phyloP scores from a whole-genome alignment of 192 early-diverging fungal species.

The Backusella luteola region DNA sequence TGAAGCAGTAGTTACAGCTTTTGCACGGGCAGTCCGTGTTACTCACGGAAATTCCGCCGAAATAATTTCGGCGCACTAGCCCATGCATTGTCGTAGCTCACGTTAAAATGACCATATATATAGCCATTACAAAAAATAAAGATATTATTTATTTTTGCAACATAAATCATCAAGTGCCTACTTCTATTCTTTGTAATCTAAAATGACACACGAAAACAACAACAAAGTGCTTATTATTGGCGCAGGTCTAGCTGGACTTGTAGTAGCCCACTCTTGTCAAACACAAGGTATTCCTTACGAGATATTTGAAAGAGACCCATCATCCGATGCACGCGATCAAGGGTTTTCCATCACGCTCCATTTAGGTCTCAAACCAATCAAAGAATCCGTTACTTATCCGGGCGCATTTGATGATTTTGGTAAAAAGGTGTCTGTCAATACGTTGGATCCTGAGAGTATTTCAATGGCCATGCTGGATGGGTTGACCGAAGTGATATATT shows the following conservation, averaged over 20 bases:
- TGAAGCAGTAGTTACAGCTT: too few species aligned
- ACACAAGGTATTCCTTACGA: slow-evolving; percentile 15
- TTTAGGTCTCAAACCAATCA: not conserved
- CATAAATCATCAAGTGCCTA: not conserved
- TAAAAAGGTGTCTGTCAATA: slow-evolving; percentile 10
- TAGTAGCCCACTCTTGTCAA: slow-evolving; percentile 10
- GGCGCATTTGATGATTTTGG: not conserved
- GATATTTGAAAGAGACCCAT: slow-evolving; percentile 24
- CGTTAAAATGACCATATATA: too few species aligned
- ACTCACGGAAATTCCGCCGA: too few species aligned
- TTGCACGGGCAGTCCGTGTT: too few species aligned
- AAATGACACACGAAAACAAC: not conserved
- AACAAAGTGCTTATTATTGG: slow-evolving; percentile 25
- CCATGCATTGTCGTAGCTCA: too few species aligned
- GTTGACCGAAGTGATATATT: not conserved
- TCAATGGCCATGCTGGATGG: not conserved
- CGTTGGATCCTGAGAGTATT: not conserved
- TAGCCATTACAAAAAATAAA: too few species aligned
- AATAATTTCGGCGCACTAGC: too few species aligned
- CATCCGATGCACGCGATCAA: not conserved
- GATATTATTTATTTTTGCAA: not conserved
- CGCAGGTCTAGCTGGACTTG: slow-evolving; percentile 18
- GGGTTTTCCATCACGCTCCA: slow-evolving; percentile 1
- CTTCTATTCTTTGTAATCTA: not conserved
- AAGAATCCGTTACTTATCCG: not conserved